A percentile compares a stretch with the other conserved stretches of the same genome.
These are phyloP conservation scores for Gilbertella persicaria DNA, from an alignment of 371 early-diverging fungal species.

Conservation along the genomic window DNA sequence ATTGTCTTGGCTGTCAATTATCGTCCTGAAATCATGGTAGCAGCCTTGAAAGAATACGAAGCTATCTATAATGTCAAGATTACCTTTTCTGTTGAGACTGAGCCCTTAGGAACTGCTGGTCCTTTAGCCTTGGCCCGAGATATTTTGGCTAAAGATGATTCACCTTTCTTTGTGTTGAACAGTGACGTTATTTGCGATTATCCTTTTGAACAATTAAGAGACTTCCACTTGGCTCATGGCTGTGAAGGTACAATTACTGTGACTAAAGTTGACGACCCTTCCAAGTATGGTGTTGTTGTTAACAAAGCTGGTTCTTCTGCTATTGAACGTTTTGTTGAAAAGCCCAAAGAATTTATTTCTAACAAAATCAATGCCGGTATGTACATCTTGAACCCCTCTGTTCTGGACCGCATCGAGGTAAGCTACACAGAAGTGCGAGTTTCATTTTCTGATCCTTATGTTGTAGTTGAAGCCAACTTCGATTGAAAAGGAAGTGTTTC, in stretches of 20 bases:
- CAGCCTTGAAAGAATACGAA: slow-evolving; percentile 85
- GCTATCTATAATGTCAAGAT: slow-evolving; percentile 88
- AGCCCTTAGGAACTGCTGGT: slow-evolving; percentile 98
- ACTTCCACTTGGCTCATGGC: slow-evolving; percentile 87
- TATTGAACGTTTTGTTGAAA: slow-evolving; percentile 98
- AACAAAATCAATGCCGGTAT: slow-evolving; percentile 99
- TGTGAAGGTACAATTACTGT: slow-evolving; percentile 93
- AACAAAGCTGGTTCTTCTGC: slow-evolving; percentile 63
- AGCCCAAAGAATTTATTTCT: slow-evolving; percentile 92
- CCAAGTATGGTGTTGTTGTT: slow-evolving; percentile 97
- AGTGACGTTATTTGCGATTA: slow-evolving; percentile 99
- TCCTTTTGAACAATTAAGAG: slow-evolving; percentile 89
- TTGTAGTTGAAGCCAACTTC: slow-evolving; percentile 76
- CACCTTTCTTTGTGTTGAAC: slow-evolving; percentile 98
- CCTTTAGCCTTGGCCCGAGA: slow-evolving; percentile 95
- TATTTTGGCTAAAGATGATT: slow-evolving; percentile 87
- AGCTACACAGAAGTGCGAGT: neutral
- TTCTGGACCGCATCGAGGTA: slow-evolving; percentile 91
- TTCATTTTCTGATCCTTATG: slow-evolving; percentile 3
- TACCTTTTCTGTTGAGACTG: slow-evolving; percentile 96
- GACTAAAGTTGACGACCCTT: slow-evolving; percentile 97
- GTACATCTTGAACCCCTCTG: slow-evolving; percentile 93
- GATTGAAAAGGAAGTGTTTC: slow-evolving; percentile 99
- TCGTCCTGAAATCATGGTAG: slow-evolving; percentile 94
- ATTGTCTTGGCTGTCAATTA: slow-evolving; percentile 99